A percentile compares a stretch with the other conserved stretches of the same genome.
Evolutionary conservation across 2,329 filamentous ascomycete genomes (phyloP).

Genomic region (Aureobasidium vineae): DNA sequence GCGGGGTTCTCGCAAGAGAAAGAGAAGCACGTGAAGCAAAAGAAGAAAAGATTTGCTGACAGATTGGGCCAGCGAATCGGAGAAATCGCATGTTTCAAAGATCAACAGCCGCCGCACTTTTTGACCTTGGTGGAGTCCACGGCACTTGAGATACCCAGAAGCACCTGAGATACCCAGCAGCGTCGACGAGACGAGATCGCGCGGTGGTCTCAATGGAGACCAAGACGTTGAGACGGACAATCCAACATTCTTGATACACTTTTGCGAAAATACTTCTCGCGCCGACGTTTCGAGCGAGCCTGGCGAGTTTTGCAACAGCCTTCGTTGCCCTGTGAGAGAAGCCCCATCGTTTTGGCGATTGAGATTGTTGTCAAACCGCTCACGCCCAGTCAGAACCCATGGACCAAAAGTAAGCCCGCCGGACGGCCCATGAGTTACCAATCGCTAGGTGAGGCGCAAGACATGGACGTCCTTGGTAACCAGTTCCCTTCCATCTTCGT

Average conservation of each 20-base stretch:
- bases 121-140: slow-evolving; percentile 6
- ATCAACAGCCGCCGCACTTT: slow-evolving; percentile 20
- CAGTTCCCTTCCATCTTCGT: background rate
- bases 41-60: slow-evolving; percentile 10
- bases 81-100: slow-evolving; percentile 21
- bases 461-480: background rate
- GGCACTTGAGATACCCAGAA: background rate
- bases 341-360: slow-evolving; percentile 9
- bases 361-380: slow-evolving; percentile 23
- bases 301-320: background rate
- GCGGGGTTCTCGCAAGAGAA: background rate
- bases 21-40: background rate
- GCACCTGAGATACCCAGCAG: background rate
- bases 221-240: slow-evolving; percentile 4
- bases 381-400: background rate
- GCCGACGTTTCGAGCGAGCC: slow-evolving; percentile 15
- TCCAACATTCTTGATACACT: slow-evolving; percentile 4
- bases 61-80: slow-evolving; percentile 22
- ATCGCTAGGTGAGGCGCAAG: slow-evolving; percentile 16
- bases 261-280: slow-evolving; percentile 15
- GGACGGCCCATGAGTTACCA: slow-evolving; percentile 10
- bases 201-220: slow-evolving; percentile 17
- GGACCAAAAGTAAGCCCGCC: background rate
- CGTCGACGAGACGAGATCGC: background rate
- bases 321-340: slow-evolving; percentile 19